Conservation (phyloP, 1,139 yeast genomes). For the Spathaspora jeffriesii region DNA sequence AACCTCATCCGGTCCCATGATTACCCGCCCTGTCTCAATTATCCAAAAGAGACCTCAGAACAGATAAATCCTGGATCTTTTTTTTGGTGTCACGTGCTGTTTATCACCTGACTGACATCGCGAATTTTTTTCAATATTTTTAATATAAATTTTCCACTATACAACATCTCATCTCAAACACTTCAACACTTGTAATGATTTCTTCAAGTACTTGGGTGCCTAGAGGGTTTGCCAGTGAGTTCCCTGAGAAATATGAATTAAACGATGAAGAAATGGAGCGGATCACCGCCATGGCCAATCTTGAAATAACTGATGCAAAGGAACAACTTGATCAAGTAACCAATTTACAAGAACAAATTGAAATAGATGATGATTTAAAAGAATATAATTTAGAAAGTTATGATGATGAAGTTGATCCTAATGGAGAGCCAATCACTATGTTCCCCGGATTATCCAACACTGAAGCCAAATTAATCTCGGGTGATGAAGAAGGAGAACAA, state of each 20-base stretch:
- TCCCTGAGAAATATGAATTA: conserved; percentile 85
- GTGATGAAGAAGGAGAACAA: conserved; percentile 57
- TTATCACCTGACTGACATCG: neutral
- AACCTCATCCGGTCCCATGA: too few species aligned
- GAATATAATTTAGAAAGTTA: conserved; percentile 87
- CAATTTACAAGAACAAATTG: conserved; percentile 51
- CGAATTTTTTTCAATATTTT: conserved; percentile 7
- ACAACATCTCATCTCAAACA: conserved; percentile 3
- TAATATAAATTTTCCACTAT: conserved; percentile 5
- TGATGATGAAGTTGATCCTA: conserved; percentile 53
- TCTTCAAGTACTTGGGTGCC: conserved; percentile 97
- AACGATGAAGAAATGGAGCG: conserved; percentile 94
- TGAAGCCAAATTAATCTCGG: conserved; percentile 50
- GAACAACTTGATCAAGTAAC: conserved; percentile 51
- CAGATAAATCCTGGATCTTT: too few species aligned
- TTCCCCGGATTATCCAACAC: conserved; percentile 68
- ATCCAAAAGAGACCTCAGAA: too few species aligned
- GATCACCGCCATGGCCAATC: conserved; percentile 80
- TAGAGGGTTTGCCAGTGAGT: conserved; percentile 91
- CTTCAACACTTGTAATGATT: conserved; percentile 51
- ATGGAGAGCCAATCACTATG: conserved; percentile 57
- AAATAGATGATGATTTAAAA: conserved; percentile 79
- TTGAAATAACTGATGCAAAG: conserved; percentile 77
- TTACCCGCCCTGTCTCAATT: too few species aligned
- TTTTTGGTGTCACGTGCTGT: neutral